Conservation (phyloP, 1,284 basidiomycete species). For the Puccinia horiana region DNA sequence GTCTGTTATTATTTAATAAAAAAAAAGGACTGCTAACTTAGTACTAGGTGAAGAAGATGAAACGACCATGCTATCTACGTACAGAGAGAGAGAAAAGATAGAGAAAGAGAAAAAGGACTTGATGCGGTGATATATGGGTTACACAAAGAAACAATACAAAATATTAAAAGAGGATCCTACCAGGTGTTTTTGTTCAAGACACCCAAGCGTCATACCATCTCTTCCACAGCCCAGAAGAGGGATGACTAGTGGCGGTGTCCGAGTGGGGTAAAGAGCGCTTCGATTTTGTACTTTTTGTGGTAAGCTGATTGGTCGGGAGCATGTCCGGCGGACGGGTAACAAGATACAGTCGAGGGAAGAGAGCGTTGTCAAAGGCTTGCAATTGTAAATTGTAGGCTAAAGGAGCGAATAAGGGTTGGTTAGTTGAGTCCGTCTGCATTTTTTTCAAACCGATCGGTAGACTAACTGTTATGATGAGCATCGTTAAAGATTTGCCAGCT, state of each 20-base stretch:
- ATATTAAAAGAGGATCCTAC: background rate
- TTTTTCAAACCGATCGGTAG: background rate
- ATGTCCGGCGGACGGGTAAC: constrained; percentile 38
- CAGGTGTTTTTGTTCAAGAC: background rate
- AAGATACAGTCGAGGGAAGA: constrained; percentile 43
- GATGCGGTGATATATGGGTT: constrained; percentile 7
- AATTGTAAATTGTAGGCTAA: constrained; percentile 44
- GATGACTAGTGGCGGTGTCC: background rate
- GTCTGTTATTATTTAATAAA: too few relatives aligned
- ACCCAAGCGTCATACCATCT: constrained; percentile 44
- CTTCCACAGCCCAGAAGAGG: constrained; percentile 25
- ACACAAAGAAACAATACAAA: constrained; percentile 1
- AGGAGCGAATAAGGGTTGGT: constrained; percentile 1
- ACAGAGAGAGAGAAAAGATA: background rate
- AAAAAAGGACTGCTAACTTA: too few relatives aligned
- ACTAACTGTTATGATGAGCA: constrained; percentile 42
- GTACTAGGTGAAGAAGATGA: too few relatives aligned
- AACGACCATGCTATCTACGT: too few relatives aligned
- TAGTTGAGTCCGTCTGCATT: background rate
- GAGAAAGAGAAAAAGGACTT: background rate
- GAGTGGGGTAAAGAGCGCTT: constrained; percentile 23
- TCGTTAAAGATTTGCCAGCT: constrained; percentile 47
- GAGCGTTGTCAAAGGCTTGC: constrained; percentile 42
- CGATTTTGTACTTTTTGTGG: constrained; percentile 25
- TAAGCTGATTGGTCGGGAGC: constrained; percentile 36